phyloP scores from a whole-genome alignment of 139 green algal genomes.

The Haematococcus lacustris region DNA sequence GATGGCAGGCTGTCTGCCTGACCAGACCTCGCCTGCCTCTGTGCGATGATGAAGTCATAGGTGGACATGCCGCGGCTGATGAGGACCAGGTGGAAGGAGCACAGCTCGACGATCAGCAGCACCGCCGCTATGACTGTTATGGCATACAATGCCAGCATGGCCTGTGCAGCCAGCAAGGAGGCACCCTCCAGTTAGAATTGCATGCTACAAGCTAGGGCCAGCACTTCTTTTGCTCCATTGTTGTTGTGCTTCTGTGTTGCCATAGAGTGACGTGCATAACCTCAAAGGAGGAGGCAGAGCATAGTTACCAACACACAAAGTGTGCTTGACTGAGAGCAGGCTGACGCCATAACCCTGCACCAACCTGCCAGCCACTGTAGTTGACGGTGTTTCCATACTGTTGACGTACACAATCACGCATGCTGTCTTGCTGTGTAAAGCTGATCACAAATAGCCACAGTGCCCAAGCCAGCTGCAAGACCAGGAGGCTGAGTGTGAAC shows the following conservation, averaged over 20 bases:
- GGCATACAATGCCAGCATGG: not conserved
- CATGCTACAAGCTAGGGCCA: not conserved
- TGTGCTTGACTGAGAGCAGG: not conserved
- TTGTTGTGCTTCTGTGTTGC: not conserved
- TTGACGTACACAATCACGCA: constrained; percentile 6
- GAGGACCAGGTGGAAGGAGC: constrained; percentile 60
- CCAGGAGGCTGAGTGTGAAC: constrained; percentile 20
- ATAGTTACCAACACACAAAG: no score
- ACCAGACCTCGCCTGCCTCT: constrained; percentile 9
- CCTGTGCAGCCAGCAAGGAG: not conserved
- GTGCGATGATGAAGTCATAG: constrained; percentile 66
- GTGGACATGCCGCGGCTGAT: constrained; percentile 40
- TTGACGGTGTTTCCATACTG: constrained; percentile 22
- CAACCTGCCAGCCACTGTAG: constrained; percentile 27
- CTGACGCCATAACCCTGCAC: not conserved
- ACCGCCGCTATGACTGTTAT: not conserved
- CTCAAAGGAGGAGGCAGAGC: no score
- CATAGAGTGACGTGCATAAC: not conserved
- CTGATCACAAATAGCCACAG: constrained; percentile 37
- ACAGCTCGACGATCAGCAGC: constrained; percentile 35
- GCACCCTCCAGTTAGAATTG: not conserved
- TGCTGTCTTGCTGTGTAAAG: constrained; percentile 15
- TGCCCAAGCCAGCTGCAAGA: constrained; percentile 31
- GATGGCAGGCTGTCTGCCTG: not conserved
- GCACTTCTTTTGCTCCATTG: not conserved